Evolutionary conservation across 345 rosid species (phyloP).

Genomic region (Gossypium rotundifolium): DNA sequence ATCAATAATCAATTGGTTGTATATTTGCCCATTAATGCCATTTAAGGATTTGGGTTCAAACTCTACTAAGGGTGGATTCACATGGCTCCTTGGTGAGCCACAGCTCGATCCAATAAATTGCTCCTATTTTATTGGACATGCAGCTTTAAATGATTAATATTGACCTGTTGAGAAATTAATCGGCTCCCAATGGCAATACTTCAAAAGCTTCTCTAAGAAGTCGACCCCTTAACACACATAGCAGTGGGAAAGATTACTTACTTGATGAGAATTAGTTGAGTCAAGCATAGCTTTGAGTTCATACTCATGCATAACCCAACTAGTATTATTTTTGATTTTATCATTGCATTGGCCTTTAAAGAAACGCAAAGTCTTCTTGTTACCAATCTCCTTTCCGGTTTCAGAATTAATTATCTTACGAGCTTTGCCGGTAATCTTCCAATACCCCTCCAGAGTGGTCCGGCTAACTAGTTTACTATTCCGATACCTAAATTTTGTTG

Average conservation of each 20-base stretch:
- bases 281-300: background rate
- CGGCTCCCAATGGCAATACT: no score
- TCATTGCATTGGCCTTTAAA: background rate
- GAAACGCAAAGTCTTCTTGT: conserved; percentile 15
- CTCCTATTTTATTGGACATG: no score
- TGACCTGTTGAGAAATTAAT: no score
- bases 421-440: conserved; percentile 17
- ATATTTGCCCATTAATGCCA: no score
- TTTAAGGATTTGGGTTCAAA: no score
- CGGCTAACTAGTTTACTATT: background rate
- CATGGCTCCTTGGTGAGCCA: no score
- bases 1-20: no score
- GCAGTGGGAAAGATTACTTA: background rate
- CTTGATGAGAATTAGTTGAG: background rate
- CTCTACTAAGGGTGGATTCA: no score
- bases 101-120: no score
- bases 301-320: conserved; percentile 10
- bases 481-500: background rate
- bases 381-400: background rate
- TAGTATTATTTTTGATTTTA: background rate
- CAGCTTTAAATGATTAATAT: no score
- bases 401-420: background rate
- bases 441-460: conserved; percentile 4
- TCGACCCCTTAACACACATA: no score
- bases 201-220: no score